Base-by-base conservation (phyloP, 768 basidiomycete species). In the Mycena pura region DNA sequence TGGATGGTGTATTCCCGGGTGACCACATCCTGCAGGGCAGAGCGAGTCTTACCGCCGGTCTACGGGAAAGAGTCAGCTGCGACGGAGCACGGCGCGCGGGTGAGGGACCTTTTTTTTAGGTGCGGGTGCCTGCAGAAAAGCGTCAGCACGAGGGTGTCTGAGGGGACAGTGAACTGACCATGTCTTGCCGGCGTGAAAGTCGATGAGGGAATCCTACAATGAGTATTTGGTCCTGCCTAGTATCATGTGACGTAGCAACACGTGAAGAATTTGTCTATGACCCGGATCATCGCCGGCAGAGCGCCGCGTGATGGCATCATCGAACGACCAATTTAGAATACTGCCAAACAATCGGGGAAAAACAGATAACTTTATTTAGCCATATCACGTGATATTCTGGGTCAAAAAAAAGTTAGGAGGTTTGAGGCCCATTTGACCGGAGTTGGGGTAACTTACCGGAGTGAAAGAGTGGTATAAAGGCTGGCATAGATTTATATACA, bases 1-100 rank as follows among this genome's bases (percentile, higher is more conserved):
- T 97, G 94, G 84, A 98, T 91, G 73, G 96, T 98, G 90, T 98
- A 97, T 78, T 99, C 96, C 73, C 96, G 90, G 67, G 96, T 92
- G 67, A 98, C 96, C 80, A 98, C 96, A 78, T 99, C 96, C 80
- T 93, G 87, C 76, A 98, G 93, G 55, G 96, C 96, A 61, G 95
- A 96, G 79, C 96, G 95, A 72, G 87, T 87, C 86, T 97, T 96
- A 79, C 88, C 88, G 76, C 83, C 82, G 72, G 89, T 83, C 84
- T 88, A 63, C 40, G 17, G 38, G 19, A 21, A 46, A 31, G 52
- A n/a, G 34, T 63, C 7, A 62, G 60, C 28, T 25, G 13, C 47
- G n/a, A n/a, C n/a, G 63, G 32, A 55, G 56, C 49, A 11, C 19
- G 19, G 11, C 34, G 28, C 27, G 24, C 31, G 46, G 57, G 36